Evolutionary conservation across 345 rosid species (phyloP).

Genomic region (Reutealis trisperma): DNA sequence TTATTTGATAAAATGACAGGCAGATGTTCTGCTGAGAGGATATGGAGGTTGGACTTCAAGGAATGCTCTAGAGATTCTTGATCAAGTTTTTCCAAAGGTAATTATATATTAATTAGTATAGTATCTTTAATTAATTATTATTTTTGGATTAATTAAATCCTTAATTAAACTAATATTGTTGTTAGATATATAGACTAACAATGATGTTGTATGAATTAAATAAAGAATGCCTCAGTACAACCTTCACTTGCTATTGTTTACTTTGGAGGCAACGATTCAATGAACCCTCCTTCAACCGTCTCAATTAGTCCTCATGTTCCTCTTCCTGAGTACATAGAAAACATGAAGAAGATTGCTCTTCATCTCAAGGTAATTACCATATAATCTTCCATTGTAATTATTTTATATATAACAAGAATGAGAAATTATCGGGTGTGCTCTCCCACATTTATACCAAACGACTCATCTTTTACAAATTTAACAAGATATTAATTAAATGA

Average conservation of each 20-base stretch:
- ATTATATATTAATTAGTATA: too few species aligned
- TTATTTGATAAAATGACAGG: constrained; percentile 7
- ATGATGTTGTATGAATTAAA: neutral
- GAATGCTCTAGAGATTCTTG: constrained; percentile 18
- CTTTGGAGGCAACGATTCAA: constrained; percentile 30
- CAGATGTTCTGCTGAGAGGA: constrained; percentile 26
- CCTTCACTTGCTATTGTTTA: constrained; percentile 28
- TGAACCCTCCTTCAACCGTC: neutral
- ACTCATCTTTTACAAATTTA: too few species aligned
- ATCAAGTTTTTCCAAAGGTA: constrained; percentile 30
- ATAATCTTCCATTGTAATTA: too few species aligned
- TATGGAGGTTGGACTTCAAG: constrained; percentile 33
- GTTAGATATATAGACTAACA: neutral
- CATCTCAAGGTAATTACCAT: constrained; percentile 21
- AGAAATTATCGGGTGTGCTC: too few species aligned
- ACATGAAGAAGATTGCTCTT: constrained; percentile 25
- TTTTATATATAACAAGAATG: too few species aligned
- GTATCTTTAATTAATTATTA: too few species aligned
- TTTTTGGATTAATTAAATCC: too few species aligned
- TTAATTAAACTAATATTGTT: neutral
- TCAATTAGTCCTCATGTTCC: constrained; percentile 19
- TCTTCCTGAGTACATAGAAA: constrained; percentile 19
- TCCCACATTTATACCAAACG: too few species aligned
- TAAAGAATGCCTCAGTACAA: constrained; percentile 20
- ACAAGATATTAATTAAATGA: too few species aligned